These are phyloP conservation scores for Sutorius australiensis DNA, from an alignment of 768 basidiomycete species.

Conservation along the genomic window DNA sequence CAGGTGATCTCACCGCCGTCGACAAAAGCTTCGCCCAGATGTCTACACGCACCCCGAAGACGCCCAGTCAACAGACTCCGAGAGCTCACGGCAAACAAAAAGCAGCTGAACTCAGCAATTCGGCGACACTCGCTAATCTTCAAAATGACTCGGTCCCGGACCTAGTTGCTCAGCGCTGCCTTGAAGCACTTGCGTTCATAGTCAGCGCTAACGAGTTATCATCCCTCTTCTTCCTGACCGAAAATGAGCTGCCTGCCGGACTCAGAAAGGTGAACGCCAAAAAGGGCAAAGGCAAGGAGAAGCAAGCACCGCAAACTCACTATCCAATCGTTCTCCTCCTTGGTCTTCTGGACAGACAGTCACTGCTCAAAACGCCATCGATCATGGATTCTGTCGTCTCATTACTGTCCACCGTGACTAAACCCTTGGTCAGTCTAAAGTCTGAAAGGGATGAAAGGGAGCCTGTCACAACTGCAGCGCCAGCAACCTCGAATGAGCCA, in stretches of 20 bases:
- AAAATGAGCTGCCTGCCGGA: slow-evolving; percentile 86
- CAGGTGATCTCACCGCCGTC: slow-evolving; percentile 85
- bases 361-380: slow-evolving; percentile 78
- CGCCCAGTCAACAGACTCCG: slow-evolving; percentile 36
- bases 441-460: slow-evolving; percentile 42
- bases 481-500: slow-evolving; percentile 15
- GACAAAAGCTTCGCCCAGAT: slow-evolving; percentile 93
- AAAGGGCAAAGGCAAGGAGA: slow-evolving; percentile 97
- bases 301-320: slow-evolving; percentile 72
- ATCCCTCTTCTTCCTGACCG: slow-evolving; percentile 91
- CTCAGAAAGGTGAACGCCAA: slow-evolving; percentile 64
- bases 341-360: slow-evolving; percentile 81
- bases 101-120: slow-evolving; percentile 48
- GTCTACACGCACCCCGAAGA: slow-evolving; percentile 68
- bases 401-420: slow-evolving; percentile 83
- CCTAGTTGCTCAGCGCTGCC: slow-evolving; percentile 88
- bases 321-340: slow-evolving; percentile 91
- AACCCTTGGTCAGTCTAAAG: slow-evolving; percentile 69
- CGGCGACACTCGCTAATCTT: slow-evolving; percentile 46
- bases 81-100: slow-evolving; percentile 69
- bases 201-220: slow-evolving; percentile 81
- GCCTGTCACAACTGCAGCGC: slow-evolving; percentile 19
- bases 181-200: slow-evolving; percentile 87
- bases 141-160: slow-evolving; percentile 86
- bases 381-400: slow-evolving; percentile 92